phyloP scores from a whole-genome alignment of 1,139 yeast species.

The Arxiozyma heterogenica region DNA sequence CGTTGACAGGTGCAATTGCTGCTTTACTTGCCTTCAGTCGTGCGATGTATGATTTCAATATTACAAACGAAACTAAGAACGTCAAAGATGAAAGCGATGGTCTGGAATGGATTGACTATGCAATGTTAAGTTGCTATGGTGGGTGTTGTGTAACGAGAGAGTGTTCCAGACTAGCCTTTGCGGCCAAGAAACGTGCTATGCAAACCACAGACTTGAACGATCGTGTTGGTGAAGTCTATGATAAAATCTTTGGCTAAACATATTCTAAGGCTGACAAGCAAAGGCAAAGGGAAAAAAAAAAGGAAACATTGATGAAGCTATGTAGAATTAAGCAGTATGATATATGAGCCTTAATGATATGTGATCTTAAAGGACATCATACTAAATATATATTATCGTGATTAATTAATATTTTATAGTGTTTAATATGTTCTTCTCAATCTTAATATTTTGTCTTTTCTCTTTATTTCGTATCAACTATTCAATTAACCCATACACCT shows the following conservation, averaged over 20 bases:
- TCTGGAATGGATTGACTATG: constrained; percentile 34
- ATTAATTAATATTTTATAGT: no score
- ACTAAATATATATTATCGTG: no score
- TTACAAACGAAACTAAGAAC: constrained; percentile 50
- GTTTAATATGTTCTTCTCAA: no score
- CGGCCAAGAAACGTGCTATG: constrained; percentile 63
- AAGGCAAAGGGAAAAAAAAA: no score
- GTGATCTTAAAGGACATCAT: no score
- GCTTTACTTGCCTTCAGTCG: constrained; percentile 44
- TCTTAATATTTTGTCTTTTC: no score
- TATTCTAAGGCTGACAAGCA: no score
- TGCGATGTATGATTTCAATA: constrained; percentile 23
- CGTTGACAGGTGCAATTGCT: constrained; percentile 62
- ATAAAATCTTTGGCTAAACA: constrained; percentile 37
- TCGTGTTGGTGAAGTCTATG: constrained; percentile 55
- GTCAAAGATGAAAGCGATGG: constrained; percentile 20
- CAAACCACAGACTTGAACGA: constrained; percentile 76
- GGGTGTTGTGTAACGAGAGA: constrained; percentile 62
- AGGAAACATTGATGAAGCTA: background rate
- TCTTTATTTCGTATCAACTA: background rate
- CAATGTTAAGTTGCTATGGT: constrained; percentile 59
- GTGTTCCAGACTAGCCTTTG: constrained; percentile 59
- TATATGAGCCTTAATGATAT: no score
- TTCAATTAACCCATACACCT: background rate
- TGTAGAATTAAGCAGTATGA: background rate